Evolutionary conservation across 257 asterid genomes (phyloP), one percentile per base, ranked within the genome.

Genomic region (Knoxia roxburghii): DNA sequence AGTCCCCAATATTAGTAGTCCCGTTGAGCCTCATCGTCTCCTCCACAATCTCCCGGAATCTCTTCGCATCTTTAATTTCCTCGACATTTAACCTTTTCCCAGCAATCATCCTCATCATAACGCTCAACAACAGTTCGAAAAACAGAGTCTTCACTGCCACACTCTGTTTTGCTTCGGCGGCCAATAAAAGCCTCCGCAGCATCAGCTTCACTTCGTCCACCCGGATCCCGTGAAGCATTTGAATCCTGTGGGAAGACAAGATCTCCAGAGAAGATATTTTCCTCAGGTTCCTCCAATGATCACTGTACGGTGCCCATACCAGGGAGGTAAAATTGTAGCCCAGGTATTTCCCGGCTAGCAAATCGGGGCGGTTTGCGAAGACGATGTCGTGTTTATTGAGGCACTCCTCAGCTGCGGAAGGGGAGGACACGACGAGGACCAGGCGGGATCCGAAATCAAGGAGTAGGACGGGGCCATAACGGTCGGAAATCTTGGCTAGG

Each of bases 401-500:
- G 33, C 95, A 88, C 27, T 88, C 92, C 71, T 86, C 94, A 20
- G 91, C 91, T 7, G 85, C 81, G 0, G 87, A 53, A 17, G 94
- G 81, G 21, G 91, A 86, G 55, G 96, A 86, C 35, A 89, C 96
- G 29, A 86, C 73, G 49, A 89, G 94, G 66, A 86, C 87, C 35
- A 67, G 80, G 58, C 95, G 91, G 43, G 86, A 80, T 27, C 95
- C 96, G 64, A 89, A 78, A 6, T 78, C 58, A 72, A 86, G 90
- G 72, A 86, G 82, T 5, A 80, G 60, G 14, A 84, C 72, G 7
- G 89, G 81, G 72, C 96, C 96, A 64, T 81, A 61, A 30, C 75
- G 79, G 46, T 51, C 46, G 72, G 95, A 81, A 59, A 89, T 69
- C 2, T 49, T 70, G 71, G 94, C 85, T 6, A 84, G 72, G 72